Conservation (phyloP, 2,329 filamentous ascomycete species). For the Gaeumannomyces tritici region DNA sequence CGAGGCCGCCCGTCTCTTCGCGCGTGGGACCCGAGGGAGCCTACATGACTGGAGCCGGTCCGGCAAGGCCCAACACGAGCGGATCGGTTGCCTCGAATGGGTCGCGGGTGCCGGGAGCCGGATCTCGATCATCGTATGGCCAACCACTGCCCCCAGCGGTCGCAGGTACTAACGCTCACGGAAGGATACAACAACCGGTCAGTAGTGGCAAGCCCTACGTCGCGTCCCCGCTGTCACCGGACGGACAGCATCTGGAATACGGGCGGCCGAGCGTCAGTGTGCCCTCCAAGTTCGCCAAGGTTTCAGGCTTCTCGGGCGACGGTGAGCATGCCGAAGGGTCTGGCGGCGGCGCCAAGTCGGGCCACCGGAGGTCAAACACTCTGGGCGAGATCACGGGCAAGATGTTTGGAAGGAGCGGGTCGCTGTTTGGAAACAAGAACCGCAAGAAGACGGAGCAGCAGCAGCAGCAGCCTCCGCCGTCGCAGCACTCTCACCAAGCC, state of each 20-base stretch:
- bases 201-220: slow-evolving; percentile 50
- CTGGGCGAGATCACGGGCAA: slow-evolving; percentile 77
- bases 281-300: slow-evolving; percentile 47
- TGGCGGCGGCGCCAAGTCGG: slow-evolving; percentile 29
- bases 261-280: slow-evolving; percentile 52
- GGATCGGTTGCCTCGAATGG: slow-evolving; percentile 64
- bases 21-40: slow-evolving; percentile 45
- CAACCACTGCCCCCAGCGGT: slow-evolving; percentile 82
- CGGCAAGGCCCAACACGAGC: slow-evolving; percentile 65
- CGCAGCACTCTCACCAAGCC: slow-evolving; percentile 12
- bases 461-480: slow-evolving; percentile 17
- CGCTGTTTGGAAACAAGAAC: slow-evolving; percentile 60
- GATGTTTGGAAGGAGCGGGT: slow-evolving; percentile 74
- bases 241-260: slow-evolving; percentile 38
- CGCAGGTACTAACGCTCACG: slow-evolving; percentile 80
- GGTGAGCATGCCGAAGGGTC: slow-evolving; percentile 28
- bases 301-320: slow-evolving; percentile 47
- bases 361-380: slow-evolving; percentile 63
- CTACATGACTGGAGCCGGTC: slow-evolving; percentile 39
- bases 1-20: slow-evolving; percentile 38
- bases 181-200: slow-evolving; percentile 76
- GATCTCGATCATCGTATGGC: slow-evolving; percentile 65
- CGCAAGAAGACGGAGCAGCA: slow-evolving; percentile 39
- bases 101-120: slow-evolving; percentile 49
- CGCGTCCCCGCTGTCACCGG: slow-evolving; percentile 58